Conservation (phyloP, 1,139 yeast species). For the Hyphopichia buzzinii region DNA sequence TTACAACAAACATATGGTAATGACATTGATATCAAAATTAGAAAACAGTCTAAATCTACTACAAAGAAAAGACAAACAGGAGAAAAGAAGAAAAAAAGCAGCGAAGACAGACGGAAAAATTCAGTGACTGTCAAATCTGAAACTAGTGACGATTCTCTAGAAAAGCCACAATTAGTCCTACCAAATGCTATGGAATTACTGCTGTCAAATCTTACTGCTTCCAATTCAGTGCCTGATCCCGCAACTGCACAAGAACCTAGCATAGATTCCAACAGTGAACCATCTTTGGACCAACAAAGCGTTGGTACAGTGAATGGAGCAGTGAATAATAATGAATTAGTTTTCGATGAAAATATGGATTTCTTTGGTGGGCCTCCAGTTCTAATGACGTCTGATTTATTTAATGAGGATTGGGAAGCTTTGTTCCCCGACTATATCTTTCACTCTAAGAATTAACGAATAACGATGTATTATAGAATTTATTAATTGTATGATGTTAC, state of each 20-base stretch:
- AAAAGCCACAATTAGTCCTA: neutral
- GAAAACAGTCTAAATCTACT: neutral
- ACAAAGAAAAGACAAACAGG: neutral
- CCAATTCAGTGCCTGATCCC: neutral
- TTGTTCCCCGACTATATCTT: conserved; percentile 40
- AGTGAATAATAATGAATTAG: neutral
- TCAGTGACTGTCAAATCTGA: neutral
- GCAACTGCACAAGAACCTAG: neutral
- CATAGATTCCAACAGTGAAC: neutral
- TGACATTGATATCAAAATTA: conserved; percentile 8
- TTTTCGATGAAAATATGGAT: conserved; percentile 30
- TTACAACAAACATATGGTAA: conserved; percentile 9
- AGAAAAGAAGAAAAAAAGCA: neutral
- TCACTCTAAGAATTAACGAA: conserved; percentile 1
- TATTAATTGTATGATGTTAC: neutral
- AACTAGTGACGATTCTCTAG: neutral
- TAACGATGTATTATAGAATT: conserved; percentile 2
- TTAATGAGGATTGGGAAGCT: conserved; percentile 51
- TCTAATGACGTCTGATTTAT: conserved; percentile 50
- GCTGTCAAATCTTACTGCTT: too few species aligned
- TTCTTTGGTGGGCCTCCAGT: conserved; percentile 55
- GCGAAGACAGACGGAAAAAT: neutral
- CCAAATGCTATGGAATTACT: too few species aligned
- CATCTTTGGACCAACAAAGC: neutral
- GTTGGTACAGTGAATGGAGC: neutral